Base-by-base conservation (phyloP, 192 early-diverging fungal species). In the Coemansia sp. region DNA sequence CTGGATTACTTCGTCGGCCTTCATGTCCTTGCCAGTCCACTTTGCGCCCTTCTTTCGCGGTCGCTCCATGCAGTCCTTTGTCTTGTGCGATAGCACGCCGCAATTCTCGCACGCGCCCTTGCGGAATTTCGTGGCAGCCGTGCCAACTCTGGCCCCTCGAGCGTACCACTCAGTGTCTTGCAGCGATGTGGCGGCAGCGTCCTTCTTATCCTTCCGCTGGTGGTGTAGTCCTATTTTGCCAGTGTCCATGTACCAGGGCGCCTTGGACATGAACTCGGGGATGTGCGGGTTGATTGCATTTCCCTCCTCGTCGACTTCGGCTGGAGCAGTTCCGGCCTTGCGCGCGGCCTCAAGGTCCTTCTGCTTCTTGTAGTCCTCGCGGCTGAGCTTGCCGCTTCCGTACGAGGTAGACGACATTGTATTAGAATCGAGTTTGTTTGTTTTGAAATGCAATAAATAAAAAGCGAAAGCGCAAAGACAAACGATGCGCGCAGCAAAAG, bases 221-320 rank as follows among this genome's bases (percentile, higher is more conserved):
- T 98, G 96, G 65, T 94, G 93, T 56, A 98, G 87, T 2, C 94
- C 92, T 0, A 90, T 77, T 70, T 91, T 79, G 14, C 92, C 93
- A 14, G 89, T 89, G 68, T 91, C 89, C 45, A 94, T 80, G 72
- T 94, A 94, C 93, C 96, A 99, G 70, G 97, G 97, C 47, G 95
- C 95, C 42, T 97, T 88, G 11, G 93, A 89, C 82, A 98, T 98
- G 77, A 93, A 98, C 61, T 96, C 88, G 6, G 98, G 98, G 49
- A 98, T 98, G 73, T 99, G 97, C 19, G 98, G 98, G 74, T 99
- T 99, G 85, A 99, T 98, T 67, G 93, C 92, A 24, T 89, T 89
- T 38, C 97, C 98, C 40, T 92, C 90, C 25, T 90, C 91, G 77
- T 95, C 94, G 4, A 90, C 77, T 53, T 91, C 94, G 17, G 94